phyloP scores from a whole-genome alignment of 1,284 basidiomycete genomes.

The Baeospora myosura region DNA sequence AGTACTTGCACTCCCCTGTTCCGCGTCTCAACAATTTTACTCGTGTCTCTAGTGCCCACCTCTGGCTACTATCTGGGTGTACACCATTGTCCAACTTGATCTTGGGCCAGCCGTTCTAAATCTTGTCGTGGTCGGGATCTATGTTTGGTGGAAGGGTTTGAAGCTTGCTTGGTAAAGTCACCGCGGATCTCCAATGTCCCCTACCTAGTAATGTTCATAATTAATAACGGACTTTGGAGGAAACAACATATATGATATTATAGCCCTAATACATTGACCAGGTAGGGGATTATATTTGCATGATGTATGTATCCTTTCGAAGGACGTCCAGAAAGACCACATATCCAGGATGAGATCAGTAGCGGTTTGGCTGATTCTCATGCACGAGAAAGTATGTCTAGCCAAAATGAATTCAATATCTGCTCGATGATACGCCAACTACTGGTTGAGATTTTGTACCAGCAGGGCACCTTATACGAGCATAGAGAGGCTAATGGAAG shows the following conservation, averaged over 20 bases:
- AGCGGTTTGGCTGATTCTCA: background rate
- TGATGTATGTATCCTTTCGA: background rate
- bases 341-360: no score
- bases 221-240: no score
- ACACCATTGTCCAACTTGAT: conserved; percentile 59
- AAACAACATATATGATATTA: no score
- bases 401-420: conserved; percentile 27
- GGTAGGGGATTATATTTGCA: no score
- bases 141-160: conserved; percentile 54
- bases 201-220: no score
- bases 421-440: conserved; percentile 79
- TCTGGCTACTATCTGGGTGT: conserved; percentile 69
- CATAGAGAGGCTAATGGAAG: conserved; percentile 21
- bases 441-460: conserved; percentile 54
- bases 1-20: no score
- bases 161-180: conserved; percentile 22
- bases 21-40: conserved; percentile 11
- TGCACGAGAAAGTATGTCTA: background rate
- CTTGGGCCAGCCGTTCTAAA: conserved; percentile 53
- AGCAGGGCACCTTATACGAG: conserved; percentile 79
- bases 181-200: background rate
- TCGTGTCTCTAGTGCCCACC: conserved; percentile 50
- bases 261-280: no score
- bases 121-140: conserved; percentile 44
- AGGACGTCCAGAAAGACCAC: no score